Evolutionary conservation across 2,329 filamentous ascomycete species (phyloP).

Genomic region (Monilinia vaccinii-corymbosi): DNA sequence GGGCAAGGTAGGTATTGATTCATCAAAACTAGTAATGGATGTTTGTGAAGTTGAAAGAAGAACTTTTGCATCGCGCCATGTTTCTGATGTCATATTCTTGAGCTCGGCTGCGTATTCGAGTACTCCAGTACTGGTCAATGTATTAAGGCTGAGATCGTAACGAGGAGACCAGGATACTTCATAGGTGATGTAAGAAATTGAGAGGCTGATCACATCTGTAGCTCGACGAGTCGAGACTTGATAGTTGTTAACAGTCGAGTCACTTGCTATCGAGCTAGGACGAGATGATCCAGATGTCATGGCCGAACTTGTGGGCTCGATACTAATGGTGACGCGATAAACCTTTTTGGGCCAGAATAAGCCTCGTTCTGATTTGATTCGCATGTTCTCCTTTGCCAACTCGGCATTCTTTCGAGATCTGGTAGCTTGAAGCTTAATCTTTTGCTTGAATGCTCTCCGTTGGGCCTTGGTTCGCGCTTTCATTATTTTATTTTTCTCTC

Average conservation of each 20-base stretch:
- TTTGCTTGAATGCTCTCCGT: slow-evolving; percentile 32
- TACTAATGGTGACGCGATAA: slow-evolving; percentile 42
- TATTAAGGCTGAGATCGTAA: slow-evolving; percentile 39
- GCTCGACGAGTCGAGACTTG: slow-evolving; percentile 17
- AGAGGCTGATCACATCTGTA: slow-evolving; percentile 23
- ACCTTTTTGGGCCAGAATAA: slow-evolving; percentile 42
- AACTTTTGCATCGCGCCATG: slow-evolving; percentile 37
- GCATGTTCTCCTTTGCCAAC: slow-evolving; percentile 34
- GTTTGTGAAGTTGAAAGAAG: slow-evolving; percentile 42
- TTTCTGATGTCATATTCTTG: slow-evolving; percentile 40
- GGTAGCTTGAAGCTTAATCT: slow-evolving; percentile 31
- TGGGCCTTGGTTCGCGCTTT: slow-evolving; percentile 24
- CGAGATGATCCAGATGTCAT: slow-evolving; percentile 36
- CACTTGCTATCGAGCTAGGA: slow-evolving; percentile 35
- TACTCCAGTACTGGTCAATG: slow-evolving; percentile 25
- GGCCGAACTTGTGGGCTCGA: slow-evolving; percentile 38
- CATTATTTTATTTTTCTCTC: slow-evolving; percentile 28
- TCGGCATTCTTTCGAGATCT: slow-evolving; percentile 32
- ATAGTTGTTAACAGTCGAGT: slow-evolving; percentile 18
- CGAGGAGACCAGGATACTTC: slow-evolving; percentile 38
- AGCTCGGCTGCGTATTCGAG: slow-evolving; percentile 45
- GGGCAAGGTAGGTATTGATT: slow-evolving; percentile 37
- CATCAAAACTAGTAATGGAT: slow-evolving; percentile 39
- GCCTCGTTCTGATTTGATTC: slow-evolving; percentile 36
- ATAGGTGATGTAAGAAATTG: slow-evolving; percentile 28